phyloP scores from a whole-genome alignment of 345 rosid genomes.

The Hirschfeldia incana region DNA sequence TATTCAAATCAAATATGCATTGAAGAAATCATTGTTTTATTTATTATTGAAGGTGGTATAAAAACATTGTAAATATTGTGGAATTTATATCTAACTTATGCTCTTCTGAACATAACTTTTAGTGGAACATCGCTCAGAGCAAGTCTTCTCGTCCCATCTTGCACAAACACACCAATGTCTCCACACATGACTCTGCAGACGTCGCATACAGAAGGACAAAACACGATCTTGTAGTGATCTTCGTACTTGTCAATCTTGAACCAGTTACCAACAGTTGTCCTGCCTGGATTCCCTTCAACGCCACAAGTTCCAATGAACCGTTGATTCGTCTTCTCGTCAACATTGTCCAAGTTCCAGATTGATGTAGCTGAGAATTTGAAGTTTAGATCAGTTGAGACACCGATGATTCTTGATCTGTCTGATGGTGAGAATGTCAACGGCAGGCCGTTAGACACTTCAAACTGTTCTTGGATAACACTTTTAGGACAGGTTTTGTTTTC shows the following conservation, averaged over 20 bases:
- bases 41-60: background rate
- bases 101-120: slow-evolving; percentile 56
- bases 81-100: slow-evolving; percentile 19
- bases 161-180: slow-evolving; percentile 55
- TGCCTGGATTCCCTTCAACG: slow-evolving; percentile 60
- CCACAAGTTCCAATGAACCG: slow-evolving; percentile 56
- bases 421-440: slow-evolving; percentile 28
- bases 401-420: slow-evolving; percentile 25
- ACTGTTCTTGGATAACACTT: slow-evolving; percentile 32
- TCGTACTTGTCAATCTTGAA: slow-evolving; percentile 58
- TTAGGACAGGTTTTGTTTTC: slow-evolving; percentile 27
- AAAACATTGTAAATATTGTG: background rate
- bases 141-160: slow-evolving; percentile 50
- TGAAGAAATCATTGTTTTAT: background rate
- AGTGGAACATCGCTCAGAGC: slow-evolving; percentile 58
- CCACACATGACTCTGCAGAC: slow-evolving; percentile 53
- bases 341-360: slow-evolving; percentile 47
- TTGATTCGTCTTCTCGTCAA: slow-evolving; percentile 45
- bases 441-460: slow-evolving; percentile 32
- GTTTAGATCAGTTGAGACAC: slow-evolving; percentile 39
- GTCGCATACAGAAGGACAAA: slow-evolving; percentile 65
- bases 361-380: slow-evolving; percentile 49
- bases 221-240: slow-evolving; percentile 55
- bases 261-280: slow-evolving; percentile 51
- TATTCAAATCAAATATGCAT: background rate